A percentile compares a stretch with the other conserved stretches of the same genome.
These are phyloP conservation scores for Chalciporus sphaerocephalus DNA, from an alignment of 768 basidiomycete genomes.

Conservation along the genomic window DNA sequence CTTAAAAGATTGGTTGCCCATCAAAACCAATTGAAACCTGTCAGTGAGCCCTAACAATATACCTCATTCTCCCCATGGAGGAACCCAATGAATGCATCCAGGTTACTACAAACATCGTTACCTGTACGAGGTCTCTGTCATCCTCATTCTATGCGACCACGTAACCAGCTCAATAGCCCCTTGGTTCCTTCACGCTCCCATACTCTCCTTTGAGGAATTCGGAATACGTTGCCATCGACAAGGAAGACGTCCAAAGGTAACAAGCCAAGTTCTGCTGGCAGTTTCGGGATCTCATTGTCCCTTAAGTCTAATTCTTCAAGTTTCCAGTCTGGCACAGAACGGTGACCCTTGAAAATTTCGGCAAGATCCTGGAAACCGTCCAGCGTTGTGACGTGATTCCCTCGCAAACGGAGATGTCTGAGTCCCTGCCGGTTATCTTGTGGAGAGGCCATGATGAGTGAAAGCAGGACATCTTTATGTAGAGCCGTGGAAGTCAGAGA, in stretches of 20 bases:
- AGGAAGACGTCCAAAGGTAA: slow-evolving; percentile 76
- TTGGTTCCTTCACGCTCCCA: slow-evolving; percentile 89
- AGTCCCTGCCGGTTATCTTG: slow-evolving; percentile 46
- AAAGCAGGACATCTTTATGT: slow-evolving; percentile 42
- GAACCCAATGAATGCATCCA: background rate
- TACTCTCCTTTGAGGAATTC: slow-evolving; percentile 72
- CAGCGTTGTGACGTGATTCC: slow-evolving; percentile 60
- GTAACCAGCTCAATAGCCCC: slow-evolving; percentile 73
- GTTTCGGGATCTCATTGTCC: slow-evolving; percentile 72
- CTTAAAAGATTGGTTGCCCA: no score
- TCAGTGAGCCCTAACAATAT: no score
- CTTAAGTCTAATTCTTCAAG: slow-evolving; percentile 79
- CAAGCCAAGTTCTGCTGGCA: slow-evolving; percentile 67
- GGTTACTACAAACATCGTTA: slow-evolving; percentile 3
- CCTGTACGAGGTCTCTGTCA: background rate
- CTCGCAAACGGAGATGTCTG: slow-evolving; percentile 60
- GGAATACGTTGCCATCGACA: slow-evolving; percentile 86
- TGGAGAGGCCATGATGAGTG: slow-evolving; percentile 48
- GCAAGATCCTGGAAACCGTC: slow-evolving; percentile 61
- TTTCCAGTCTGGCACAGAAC: slow-evolving; percentile 62
- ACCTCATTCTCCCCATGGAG: no score
- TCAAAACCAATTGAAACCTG: no score
- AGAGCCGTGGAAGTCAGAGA: slow-evolving; percentile 52
- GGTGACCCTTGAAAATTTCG: slow-evolving; percentile 60
- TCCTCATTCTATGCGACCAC: slow-evolving; percentile 61